Evolutionary conservation across 352 stramenopile species (phyloP).

Genomic region (Globisporangium barbulae): DNA sequence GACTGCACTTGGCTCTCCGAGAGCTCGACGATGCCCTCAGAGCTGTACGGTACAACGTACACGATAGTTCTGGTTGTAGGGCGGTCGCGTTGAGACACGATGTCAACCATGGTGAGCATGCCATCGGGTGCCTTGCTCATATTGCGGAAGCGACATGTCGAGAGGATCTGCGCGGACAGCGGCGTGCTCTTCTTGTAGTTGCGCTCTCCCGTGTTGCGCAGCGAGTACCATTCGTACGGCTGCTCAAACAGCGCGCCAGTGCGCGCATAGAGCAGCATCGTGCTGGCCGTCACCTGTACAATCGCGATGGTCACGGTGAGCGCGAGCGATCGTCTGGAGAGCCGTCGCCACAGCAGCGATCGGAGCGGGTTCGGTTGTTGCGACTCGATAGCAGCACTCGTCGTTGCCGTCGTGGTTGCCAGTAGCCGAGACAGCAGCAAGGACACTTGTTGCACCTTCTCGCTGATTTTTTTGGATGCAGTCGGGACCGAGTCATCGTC

Average conservation of each 20-base stretch:
- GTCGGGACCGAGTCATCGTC: conserved; percentile 8
- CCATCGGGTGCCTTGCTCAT: conserved; percentile 16
- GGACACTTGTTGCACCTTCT: not conserved
- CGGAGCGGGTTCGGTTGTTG: not conserved
- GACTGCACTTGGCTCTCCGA: conserved; percentile 27
- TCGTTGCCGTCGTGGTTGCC: not conserved
- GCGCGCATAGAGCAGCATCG: conserved; percentile 43
- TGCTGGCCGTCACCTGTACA: conserved; percentile 17
- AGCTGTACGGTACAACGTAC: conserved; percentile 49
- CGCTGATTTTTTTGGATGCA: not conserved
- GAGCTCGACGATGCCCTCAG: conserved; percentile 34
- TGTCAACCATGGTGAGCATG: conserved; percentile 27
- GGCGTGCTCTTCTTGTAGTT: conserved; percentile 27
- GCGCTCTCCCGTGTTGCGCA: conserved; percentile 37
- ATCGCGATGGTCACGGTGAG: conserved; percentile 13
- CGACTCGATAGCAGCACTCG: not conserved
- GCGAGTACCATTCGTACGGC: conserved; percentile 59
- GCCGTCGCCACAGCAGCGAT: conserved; percentile 20
- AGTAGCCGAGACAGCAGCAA: not conserved
- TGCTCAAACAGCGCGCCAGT: conserved; percentile 46
- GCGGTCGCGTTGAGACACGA: conserved; percentile 19
- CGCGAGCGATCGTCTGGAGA: conserved; percentile 24
- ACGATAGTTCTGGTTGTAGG: conserved; percentile 18
- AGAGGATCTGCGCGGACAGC: conserved; percentile 31
- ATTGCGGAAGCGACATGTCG: conserved; percentile 37